phyloP scores from a whole-genome alignment of 2,329 filamentous ascomycete genomes.

The Hypoxylon sp. region DNA sequence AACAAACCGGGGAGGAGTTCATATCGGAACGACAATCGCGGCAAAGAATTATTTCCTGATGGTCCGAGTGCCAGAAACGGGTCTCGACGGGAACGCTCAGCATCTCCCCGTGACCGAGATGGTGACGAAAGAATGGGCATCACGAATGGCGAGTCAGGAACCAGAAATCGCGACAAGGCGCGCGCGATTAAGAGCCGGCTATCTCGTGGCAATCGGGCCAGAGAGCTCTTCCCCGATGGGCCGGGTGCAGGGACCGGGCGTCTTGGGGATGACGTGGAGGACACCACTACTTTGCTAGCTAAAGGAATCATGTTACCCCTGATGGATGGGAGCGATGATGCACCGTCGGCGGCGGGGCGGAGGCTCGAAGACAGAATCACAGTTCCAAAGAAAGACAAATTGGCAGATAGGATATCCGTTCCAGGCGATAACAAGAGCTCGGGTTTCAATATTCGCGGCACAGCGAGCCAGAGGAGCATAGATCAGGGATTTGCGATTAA shows the following conservation, averaged over 20 bases:
- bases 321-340: slow-evolving; percentile 60
- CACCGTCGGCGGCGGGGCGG: slow-evolving; percentile 35
- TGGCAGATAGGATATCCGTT: slow-evolving; percentile 57
- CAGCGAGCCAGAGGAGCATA: slow-evolving; percentile 63
- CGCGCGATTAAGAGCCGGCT: slow-evolving; percentile 62
- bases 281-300: slow-evolving; percentile 66
- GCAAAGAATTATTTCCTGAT: slow-evolving; percentile 75
- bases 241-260: slow-evolving; percentile 60
- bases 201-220: slow-evolving; percentile 60
- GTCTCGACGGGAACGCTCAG: slow-evolving; percentile 63
- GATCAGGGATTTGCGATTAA: slow-evolving; percentile 75
- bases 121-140: slow-evolving; percentile 58
- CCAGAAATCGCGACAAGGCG: slow-evolving; percentile 62
- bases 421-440: slow-evolving; percentile 49
- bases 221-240: slow-evolving; percentile 72
- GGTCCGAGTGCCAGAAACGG: slow-evolving; percentile 51
- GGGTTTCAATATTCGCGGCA: slow-evolving; percentile 73
- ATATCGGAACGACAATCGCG: slow-evolving; percentile 60
- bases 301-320: slow-evolving; percentile 64
- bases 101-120: slow-evolving; percentile 65
- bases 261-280: slow-evolving; percentile 68
- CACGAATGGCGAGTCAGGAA: slow-evolving; percentile 52
- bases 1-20: slow-evolving; percentile 45
- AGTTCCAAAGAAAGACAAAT: slow-evolving; percentile 46
- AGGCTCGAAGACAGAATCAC: slow-evolving; percentile 53